These are phyloP conservation scores for Lecanosticta acicola DNA, from an alignment of 2,329 filamentous ascomycete genomes.

Conservation along the genomic window DNA sequence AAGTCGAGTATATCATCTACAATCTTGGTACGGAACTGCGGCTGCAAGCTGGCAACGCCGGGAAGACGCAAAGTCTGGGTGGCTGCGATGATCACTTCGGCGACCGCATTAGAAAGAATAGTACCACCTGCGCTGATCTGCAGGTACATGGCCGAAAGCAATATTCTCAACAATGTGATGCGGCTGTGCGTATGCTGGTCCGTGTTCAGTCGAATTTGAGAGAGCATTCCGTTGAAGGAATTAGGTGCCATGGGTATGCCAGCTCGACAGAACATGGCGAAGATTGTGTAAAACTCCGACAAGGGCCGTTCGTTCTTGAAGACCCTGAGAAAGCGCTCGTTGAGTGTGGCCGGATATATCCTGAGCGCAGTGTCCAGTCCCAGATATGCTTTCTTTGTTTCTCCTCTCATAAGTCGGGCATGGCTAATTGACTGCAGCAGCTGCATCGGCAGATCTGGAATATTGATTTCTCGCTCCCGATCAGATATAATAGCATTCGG, in stretches of 20 bases:
- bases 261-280: constrained; percentile 45
- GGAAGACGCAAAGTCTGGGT: constrained; percentile 26
- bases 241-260: constrained; percentile 34
- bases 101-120: constrained; percentile 35
- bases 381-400: constrained; percentile 47
- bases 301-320: constrained; percentile 44
- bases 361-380: constrained; percentile 46
- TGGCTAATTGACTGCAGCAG: constrained; percentile 46
- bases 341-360: constrained; percentile 41
- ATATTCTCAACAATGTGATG: constrained; percentile 29
- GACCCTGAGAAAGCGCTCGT: constrained; percentile 40
- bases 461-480: constrained; percentile 30
- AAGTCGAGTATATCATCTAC: constrained; percentile 23
- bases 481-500: constrained; percentile 44
- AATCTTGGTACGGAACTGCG: constrained; percentile 17
- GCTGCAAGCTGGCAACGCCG: constrained; percentile 14
- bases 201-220: too few relatives aligned
- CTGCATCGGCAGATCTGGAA: constrained; percentile 37
- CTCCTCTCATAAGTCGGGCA: constrained; percentile 42
- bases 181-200: too few relatives aligned
- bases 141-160: constrained; percentile 40
- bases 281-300: constrained; percentile 44
- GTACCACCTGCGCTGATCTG: constrained; percentile 37
- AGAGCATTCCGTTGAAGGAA: constrained; percentile 33
- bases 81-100: constrained; percentile 34